phyloP scores from a whole-genome alignment of 345 rosid species.

The Sapria himalayana region DNA sequence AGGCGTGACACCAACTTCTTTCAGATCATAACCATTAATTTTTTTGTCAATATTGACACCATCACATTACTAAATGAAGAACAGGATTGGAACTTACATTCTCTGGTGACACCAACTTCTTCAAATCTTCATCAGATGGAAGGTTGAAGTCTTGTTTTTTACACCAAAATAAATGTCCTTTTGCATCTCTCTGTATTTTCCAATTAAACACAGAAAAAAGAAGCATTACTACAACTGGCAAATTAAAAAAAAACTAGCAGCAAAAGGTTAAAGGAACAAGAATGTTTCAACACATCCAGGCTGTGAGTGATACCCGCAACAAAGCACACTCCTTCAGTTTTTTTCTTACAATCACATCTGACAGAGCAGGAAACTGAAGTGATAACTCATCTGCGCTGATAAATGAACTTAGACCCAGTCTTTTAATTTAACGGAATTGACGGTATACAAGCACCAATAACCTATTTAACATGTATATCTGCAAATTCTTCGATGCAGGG shows the following conservation, averaged over 20 bases:
- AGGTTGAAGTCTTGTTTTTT: conserved; percentile 39
- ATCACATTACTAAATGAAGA: no score
- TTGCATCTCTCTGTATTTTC: conserved; percentile 39
- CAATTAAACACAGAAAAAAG: conserved; percentile 12
- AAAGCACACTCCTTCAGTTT: conserved; percentile 53
- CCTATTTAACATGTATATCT: conserved; percentile 47
- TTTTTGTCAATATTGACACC: no score
- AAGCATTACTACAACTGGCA: conserved; percentile 3
- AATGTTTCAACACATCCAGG: no score
- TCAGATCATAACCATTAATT: no score
- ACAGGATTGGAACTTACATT: conserved; percentile 50
- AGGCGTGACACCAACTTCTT: no score
- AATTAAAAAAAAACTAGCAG: not conserved
- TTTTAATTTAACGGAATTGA: conserved; percentile 42
- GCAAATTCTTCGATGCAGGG: conserved; percentile 69
- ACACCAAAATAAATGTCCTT: conserved; percentile 48
- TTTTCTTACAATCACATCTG: conserved; percentile 47
- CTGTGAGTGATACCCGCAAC: conserved; percentile 66
- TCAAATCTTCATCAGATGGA: conserved; percentile 70
- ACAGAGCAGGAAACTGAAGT: conserved; percentile 38
- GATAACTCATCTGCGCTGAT: conserved; percentile 53
- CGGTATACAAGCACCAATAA: conserved; percentile 64
- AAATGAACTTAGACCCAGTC: conserved; percentile 33
- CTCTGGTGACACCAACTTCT: conserved; percentile 67
- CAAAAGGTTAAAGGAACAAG: no score